Evolutionary conservation across 129 eudicot species (phyloP), one percentile per base, ranked within the genome.

Genomic region (Smallanthus sonchifolius): DNA sequence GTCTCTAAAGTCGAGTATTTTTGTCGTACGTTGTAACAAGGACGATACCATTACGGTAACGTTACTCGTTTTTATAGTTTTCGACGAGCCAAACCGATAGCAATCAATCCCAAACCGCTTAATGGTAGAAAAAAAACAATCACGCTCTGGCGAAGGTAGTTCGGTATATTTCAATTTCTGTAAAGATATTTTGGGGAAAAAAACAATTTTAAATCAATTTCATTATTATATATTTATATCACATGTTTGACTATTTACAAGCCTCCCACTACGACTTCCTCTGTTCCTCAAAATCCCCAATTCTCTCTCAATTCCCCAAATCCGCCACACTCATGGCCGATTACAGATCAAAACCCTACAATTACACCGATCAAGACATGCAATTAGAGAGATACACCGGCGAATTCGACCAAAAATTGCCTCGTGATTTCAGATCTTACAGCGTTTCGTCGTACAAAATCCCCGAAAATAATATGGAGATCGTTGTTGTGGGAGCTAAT

Each of bases 381-480:
- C 89, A 89, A 78, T 39, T 86, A 43, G 89, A 89, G 34, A 73
- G 77, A 59, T 75, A 83, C 81, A 69, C 76, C 65, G 89, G 24
- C 45, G 77, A 19, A 78, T 51, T 47, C 14, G 73, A 38, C 47
- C 69, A 65, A 6, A 71, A 51, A 38, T 3, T 13, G 2, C 19
- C 85, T 11, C 75, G 69, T 34, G 86, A 88, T 74, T 76, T 80
- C 74, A 88, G 92, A 86, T 85, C 95, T 64, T 87, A 88, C 67
- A 88, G 97, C 39, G 84, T 77, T 61, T 84, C 87, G 30, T 75
- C 79, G 5, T 79, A 79, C 73, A 79, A 72, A 63, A 42, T 20
- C 67, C 80, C 24, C 74, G 52, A 77, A 45, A 17, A 83, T 7
- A 39, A 75, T 15, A 52, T 75, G 64, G 81, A 55, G 63, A 79